Percentiles rank a stretch among this genome's conserved stretches.
Evolutionary conservation across 139 green algal genomes (phyloP).

Genomic region (Volvox africanus): DNA sequence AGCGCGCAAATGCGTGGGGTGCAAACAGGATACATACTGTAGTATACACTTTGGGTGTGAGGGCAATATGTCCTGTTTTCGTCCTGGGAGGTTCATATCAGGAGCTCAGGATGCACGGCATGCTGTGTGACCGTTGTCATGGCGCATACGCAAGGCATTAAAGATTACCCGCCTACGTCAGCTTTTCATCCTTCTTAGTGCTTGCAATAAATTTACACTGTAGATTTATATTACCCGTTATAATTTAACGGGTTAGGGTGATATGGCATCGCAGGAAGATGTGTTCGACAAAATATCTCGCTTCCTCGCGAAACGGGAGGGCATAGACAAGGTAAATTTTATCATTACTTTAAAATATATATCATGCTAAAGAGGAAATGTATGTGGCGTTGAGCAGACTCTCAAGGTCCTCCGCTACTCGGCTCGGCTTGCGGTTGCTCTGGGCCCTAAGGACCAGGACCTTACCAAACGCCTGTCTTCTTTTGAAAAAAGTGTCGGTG

Average conservation of each 20-base stretch:
- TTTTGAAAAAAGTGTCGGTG: constrained; percentile 78
- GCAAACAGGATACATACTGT: too few relatives aligned
- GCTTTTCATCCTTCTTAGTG: not conserved
- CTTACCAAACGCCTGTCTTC: constrained; percentile 53
- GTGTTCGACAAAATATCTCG: constrained; percentile 68
- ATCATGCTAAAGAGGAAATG: not conserved
- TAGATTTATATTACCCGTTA: not conserved
- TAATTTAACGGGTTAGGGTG: not conserved
- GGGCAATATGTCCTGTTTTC: too few relatives aligned
- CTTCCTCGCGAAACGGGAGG: constrained; percentile 85
- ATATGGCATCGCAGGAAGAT: constrained; percentile 55
- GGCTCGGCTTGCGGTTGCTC: constrained; percentile 73
- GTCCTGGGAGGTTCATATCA: not conserved
- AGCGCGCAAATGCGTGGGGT: too few relatives aligned
- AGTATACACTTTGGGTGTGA: too few relatives aligned
- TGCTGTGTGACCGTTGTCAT: not conserved
- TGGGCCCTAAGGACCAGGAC: constrained; percentile 55
- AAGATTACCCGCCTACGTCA: not conserved
- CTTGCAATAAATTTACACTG: not conserved
- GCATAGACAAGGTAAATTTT: constrained; percentile 81
- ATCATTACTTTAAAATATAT: constrained; percentile 57
- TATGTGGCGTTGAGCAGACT: constrained; percentile 46
- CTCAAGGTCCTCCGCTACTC: constrained; percentile 85
- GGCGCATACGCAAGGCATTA: too few relatives aligned
- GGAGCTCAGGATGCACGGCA: not conserved